phyloP scores from a whole-genome alignment of 176 grass and related monocot species.

The Raddia guianensis region DNA sequence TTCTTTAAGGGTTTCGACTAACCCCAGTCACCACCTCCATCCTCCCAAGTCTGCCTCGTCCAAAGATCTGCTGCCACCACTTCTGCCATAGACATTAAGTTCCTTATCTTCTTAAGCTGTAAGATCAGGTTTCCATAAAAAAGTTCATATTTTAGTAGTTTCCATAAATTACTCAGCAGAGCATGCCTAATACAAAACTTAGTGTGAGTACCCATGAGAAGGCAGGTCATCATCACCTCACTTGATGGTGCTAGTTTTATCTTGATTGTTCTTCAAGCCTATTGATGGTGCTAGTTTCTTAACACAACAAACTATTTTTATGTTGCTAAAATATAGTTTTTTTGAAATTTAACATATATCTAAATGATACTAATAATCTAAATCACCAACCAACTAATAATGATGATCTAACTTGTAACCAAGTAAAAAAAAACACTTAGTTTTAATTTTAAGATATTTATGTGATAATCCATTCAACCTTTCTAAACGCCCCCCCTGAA shows the following conservation, averaged over 20 bases:
- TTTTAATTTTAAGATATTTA: slow-evolving; percentile 26
- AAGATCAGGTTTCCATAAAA: background rate
- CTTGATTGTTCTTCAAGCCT: background rate
- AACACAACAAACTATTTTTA: background rate
- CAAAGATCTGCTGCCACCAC: background rate
- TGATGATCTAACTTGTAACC: background rate
- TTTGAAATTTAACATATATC: slow-evolving; percentile 1
- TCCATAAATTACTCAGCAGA: background rate
- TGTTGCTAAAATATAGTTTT: background rate
- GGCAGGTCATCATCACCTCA: background rate
- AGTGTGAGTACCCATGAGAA: background rate
- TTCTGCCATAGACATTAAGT: background rate
- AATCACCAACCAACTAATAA: slow-evolving; percentile 2
- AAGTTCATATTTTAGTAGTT: background rate
- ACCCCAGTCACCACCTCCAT: background rate
- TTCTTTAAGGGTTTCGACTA: background rate
- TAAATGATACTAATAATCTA: slow-evolving; percentile 16
- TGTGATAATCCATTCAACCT: background rate
- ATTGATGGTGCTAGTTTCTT: slow-evolving; percentile 8
- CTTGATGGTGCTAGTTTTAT: background rate
- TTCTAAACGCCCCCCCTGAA: background rate
- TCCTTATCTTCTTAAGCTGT: background rate
- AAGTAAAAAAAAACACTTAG: background rate
- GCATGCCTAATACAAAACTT: background rate
- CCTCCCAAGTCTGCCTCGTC: background rate